A percentile compares a stretch with the other conserved stretches of the same genome.
Evolutionary conservation across 2,329 filamentous ascomycete genomes (phyloP).

Genomic region (Fusarium piperis): DNA sequence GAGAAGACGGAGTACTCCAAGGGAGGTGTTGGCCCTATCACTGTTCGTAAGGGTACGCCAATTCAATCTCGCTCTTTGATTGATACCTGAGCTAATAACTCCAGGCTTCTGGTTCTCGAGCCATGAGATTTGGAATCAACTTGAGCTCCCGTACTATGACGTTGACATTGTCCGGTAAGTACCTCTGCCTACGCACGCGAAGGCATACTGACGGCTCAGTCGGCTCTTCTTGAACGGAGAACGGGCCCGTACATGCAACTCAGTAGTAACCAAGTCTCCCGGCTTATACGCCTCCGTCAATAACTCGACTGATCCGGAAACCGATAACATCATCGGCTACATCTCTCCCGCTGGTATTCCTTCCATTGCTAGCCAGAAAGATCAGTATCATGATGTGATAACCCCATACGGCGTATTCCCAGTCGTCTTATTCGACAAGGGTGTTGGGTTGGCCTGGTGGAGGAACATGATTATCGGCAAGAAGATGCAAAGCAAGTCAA

Average conservation of each 20-base stretch:
- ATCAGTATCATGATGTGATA: slow-evolving; percentile 53
- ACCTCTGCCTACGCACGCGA: rapidly evolving
- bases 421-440: slow-evolving; percentile 49
- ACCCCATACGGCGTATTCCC: slow-evolving; percentile 54
- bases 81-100: background rate
- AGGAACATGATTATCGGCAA: slow-evolving; percentile 53
- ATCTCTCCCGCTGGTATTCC: slow-evolving; percentile 55
- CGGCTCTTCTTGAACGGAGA: slow-evolving; percentile 53
- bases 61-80: too few relatives aligned
- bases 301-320: slow-evolving; percentile 51
- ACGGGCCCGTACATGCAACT: slow-evolving; percentile 54
- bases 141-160: slow-evolving; percentile 55
- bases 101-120: slow-evolving; percentile 53
- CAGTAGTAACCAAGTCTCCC: slow-evolving; percentile 48
- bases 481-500: slow-evolving; percentile 54
- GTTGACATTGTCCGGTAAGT: slow-evolving; percentile 50
- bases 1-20: slow-evolving; percentile 50
- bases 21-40: slow-evolving; percentile 51
- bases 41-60: slow-evolving; percentile 49
- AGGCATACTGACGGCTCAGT: slow-evolving; percentile 14
- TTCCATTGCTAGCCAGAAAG: slow-evolving; percentile 51
- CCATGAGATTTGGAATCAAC: slow-evolving; percentile 54
- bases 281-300: slow-evolving; percentile 56
- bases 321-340: slow-evolving; percentile 50
- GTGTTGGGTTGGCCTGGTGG: slow-evolving; percentile 54